Evolutionary conservation across 2,329 filamentous ascomycete species (phyloP).

Genomic region (Calonectria pteridis): DNA sequence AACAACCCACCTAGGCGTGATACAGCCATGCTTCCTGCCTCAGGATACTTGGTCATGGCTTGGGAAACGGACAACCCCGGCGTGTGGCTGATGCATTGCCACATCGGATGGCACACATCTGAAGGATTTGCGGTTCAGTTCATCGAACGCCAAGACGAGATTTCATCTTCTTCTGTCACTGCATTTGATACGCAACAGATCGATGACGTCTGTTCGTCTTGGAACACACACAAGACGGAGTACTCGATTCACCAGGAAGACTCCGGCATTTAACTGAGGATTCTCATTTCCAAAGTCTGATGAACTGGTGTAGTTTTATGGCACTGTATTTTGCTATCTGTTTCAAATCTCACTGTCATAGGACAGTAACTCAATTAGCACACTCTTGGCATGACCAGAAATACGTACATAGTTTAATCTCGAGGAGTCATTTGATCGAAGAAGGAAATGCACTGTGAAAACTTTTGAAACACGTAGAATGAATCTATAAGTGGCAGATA

Average conservation of each 20-base stretch:
- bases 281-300: background rate
- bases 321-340: background rate
- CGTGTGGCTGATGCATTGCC: background rate
- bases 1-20: background rate
- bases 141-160: background rate
- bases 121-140: background rate
- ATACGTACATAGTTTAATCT: background rate
- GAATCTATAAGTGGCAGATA: background rate
- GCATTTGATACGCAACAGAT: background rate
- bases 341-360: background rate
- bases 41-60: background rate
- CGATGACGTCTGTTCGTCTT: background rate
- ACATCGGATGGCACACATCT: background rate
- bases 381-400: background rate
- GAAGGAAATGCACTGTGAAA: background rate
- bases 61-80: background rate
- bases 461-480: background rate
- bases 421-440: background rate
- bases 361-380: background rate
- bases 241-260: background rate
- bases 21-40: background rate
- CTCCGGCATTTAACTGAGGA: background rate
- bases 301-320: background rate
- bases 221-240: background rate
- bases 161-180: background rate